Conservation (phyloP, 352 stramenopile species). For the Blastocystis sp. region DNA sequence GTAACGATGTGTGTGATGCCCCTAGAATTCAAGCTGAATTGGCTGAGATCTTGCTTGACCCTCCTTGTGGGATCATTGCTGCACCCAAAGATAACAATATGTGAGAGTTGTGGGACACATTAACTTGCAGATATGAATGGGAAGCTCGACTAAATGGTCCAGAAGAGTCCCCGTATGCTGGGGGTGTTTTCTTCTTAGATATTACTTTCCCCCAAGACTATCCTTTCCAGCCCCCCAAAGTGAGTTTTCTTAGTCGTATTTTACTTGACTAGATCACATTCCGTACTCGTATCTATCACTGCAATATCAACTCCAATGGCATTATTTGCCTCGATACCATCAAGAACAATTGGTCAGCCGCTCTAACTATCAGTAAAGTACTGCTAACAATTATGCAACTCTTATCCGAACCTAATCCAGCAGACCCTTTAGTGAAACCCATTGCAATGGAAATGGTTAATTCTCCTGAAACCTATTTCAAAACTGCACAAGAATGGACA, state of each 20-base stretch:
- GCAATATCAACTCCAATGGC: conserved; percentile 94
- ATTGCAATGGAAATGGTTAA: conserved; percentile 68
- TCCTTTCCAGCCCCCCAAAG: conserved; percentile 90
- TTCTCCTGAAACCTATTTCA: conserved; percentile 59
- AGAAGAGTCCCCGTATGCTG: conserved; percentile 88
- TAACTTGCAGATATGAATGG: conserved; percentile 77
- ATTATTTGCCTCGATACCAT: conserved; percentile 95
- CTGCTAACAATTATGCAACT: conserved; percentile 85
- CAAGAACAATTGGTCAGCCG: conserved; percentile 93
- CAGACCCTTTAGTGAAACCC: conserved; percentile 69
- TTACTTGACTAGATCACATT: conserved; percentile 73
- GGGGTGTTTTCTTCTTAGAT: conserved; percentile 91
- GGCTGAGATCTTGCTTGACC: conserved; percentile 47
- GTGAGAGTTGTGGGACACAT: background rate
- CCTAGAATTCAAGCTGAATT: conserved; percentile 67
- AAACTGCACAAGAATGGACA: conserved; percentile 64
- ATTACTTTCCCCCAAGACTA: conserved; percentile 93
- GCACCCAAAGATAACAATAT: conserved; percentile 64
- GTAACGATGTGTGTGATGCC: too few species aligned
- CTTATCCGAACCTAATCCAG: conserved; percentile 82
- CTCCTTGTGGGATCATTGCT: conserved; percentile 54
- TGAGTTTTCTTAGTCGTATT: conserved; percentile 69
- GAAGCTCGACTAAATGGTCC: conserved; percentile 89
- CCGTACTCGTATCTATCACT: conserved; percentile 90
- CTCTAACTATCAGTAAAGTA: conserved; percentile 85